Evolutionary conservation across 2,329 filamentous ascomycete genomes (phyloP).

Genomic region (Didymella exigua): DNA sequence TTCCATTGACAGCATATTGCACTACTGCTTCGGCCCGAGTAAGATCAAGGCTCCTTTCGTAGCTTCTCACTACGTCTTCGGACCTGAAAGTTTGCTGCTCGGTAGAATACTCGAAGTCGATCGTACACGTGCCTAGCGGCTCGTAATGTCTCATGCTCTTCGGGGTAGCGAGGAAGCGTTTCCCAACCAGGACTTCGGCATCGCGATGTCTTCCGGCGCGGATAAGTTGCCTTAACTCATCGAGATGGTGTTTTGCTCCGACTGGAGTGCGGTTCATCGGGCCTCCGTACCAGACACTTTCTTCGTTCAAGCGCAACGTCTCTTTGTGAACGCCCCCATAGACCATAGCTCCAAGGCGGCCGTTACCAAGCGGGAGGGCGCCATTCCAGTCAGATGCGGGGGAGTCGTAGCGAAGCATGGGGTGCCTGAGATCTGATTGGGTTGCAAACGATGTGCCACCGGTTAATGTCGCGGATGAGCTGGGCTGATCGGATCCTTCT

Average conservation of each 20-base stretch:
- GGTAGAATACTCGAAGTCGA: slow-evolving; percentile 9
- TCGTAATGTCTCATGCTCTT: slow-evolving; percentile 57
- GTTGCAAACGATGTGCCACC: slow-evolving; percentile 5
- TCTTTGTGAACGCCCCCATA: slow-evolving; percentile 54
- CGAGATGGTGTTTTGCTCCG: slow-evolving; percentile 44
- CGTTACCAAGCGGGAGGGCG: slow-evolving; percentile 58
- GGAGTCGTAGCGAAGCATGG: slow-evolving; percentile 16
- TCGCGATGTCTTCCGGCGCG: slow-evolving; percentile 48
- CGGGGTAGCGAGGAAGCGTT: slow-evolving; percentile 55
- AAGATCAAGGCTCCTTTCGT: slow-evolving; percentile 51
- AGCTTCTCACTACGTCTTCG: slow-evolving; percentile 25
- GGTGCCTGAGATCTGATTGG: slow-evolving; percentile 9
- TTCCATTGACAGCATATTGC: slow-evolving; percentile 45
- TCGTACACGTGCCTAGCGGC: slow-evolving; percentile 43
- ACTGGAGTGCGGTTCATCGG: slow-evolving; percentile 52
- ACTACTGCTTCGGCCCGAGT: slow-evolving; percentile 46
- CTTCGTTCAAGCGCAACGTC: slow-evolving; percentile 55
- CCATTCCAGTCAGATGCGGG: slow-evolving; percentile 44
- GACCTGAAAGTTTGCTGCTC: slow-evolving; percentile 1
- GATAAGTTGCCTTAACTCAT: slow-evolving; percentile 50
- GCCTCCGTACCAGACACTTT: slow-evolving; percentile 45
- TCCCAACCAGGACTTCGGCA: slow-evolving; percentile 51
- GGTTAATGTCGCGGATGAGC: slow-evolving; percentile 7
- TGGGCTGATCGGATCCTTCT: not conserved
- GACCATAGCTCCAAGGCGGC: slow-evolving; percentile 55